A percentile compares a stretch with the other conserved stretches of the same genome.
Evolutionary conservation across 306 rosid genomes (phyloP).

Genomic region (Rosa chinensis): DNA sequence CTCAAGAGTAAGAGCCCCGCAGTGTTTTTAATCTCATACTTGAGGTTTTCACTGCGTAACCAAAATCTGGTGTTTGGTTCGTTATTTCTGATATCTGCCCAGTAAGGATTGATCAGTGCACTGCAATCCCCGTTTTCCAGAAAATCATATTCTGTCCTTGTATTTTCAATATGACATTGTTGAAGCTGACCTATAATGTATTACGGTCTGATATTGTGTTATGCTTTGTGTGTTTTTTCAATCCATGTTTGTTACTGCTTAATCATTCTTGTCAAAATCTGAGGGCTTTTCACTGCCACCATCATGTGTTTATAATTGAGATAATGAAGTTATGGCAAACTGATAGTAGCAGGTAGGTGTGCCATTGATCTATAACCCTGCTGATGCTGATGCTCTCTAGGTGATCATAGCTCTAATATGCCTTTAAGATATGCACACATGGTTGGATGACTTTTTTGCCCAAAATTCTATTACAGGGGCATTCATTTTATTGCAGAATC

Average conservation of each 20-base stretch:
- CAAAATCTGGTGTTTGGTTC: no score
- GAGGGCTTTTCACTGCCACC: neutral
- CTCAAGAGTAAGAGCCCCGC: no score
- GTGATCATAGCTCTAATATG: neutral
- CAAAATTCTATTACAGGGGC: neutral
- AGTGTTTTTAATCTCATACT: no score
- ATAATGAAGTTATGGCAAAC: neutral
- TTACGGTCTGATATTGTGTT: neutral
- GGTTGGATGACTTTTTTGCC: neutral
- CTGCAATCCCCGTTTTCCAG: no score
- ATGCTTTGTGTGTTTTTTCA: neutral
- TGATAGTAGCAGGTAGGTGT: constrained; percentile 2
- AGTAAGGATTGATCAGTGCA: no score
- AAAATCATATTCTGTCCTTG: no score
- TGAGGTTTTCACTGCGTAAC: no score
- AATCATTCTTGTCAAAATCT: neutral
- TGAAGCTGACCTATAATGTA: neutral
- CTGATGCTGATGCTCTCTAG: neutral
- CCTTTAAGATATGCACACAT: neutral
- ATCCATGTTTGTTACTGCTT: neutral
- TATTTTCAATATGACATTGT: neutral
- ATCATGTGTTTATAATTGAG: neutral
- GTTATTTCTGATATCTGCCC: no score
- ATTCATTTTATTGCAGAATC: neutral
- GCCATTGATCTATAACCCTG: neutral